phyloP scores from a whole-genome alignment of 202 grass and related monocot species.

The Carex sylvatica region DNA sequence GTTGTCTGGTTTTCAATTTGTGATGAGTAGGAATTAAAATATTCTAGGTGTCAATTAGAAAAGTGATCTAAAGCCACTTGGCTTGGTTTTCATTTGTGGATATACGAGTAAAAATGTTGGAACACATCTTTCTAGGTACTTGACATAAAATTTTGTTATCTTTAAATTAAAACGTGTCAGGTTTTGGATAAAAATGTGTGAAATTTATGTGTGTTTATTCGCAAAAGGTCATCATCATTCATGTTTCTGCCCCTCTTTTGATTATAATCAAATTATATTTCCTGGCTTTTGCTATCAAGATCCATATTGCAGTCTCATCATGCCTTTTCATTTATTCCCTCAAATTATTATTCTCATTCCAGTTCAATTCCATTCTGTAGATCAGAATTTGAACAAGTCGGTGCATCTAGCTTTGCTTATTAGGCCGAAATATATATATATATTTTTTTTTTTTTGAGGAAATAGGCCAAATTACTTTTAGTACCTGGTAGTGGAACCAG shows the following conservation, averaged over 20 bases:
- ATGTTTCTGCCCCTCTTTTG: background rate
- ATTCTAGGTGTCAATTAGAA: background rate
- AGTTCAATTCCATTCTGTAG: background rate
- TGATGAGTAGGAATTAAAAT: background rate
- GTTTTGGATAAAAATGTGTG: background rate
- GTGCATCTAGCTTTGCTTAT: background rate
- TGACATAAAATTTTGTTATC: background rate
- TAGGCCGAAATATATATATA: too few relatives aligned
- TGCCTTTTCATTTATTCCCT: slow-evolving; percentile 3
- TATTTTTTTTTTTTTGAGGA: too few relatives aligned
- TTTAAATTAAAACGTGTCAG: background rate
- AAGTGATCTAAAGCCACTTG: background rate
- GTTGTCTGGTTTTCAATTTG: background rate
- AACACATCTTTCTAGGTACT: background rate
- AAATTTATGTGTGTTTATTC: background rate
- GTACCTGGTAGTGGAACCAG: background rate
- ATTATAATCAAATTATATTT: background rate
- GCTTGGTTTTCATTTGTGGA: background rate
- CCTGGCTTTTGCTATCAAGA: background rate
- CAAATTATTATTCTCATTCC: background rate
- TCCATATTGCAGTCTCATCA: background rate
- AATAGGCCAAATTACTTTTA: background rate
- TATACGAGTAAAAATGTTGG: background rate
- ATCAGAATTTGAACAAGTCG: background rate
- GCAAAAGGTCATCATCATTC: background rate